Evolutionary conservation across 768 basidiomycete genomes (phyloP).

Genomic region (Daedaleopsis nitida): DNA sequence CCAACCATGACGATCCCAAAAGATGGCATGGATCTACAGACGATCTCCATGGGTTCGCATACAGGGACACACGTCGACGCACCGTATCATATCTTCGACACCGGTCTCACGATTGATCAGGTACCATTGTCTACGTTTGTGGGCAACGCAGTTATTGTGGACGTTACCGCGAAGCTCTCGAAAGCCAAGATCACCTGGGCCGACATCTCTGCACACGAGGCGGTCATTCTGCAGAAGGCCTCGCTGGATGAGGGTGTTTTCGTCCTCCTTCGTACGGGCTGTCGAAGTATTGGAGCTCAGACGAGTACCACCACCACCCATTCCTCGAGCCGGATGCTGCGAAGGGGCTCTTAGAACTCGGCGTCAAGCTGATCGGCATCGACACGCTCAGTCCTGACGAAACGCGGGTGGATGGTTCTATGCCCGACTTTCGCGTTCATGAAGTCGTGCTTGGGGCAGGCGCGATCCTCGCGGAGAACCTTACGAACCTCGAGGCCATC

Average conservation of each 20-base stretch:
- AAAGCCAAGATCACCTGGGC: slow-evolving; percentile 74
- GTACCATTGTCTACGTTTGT: slow-evolving; percentile 55
- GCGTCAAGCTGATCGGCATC: slow-evolving; percentile 58
- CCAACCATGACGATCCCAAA: slow-evolving; percentile 42
- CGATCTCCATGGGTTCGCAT: slow-evolving; percentile 62
- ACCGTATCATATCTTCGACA: slow-evolving; percentile 66
- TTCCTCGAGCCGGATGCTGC: slow-evolving; percentile 60
- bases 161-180: slow-evolving; percentile 96
- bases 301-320: slow-evolving; percentile 63
- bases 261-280: slow-evolving; percentile 66
- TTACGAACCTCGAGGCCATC: slow-evolving; percentile 56
- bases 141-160: slow-evolving; percentile 73
- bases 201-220: slow-evolving; percentile 65
- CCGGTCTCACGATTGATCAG: slow-evolving; percentile 58
- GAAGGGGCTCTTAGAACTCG: slow-evolving; percentile 45
- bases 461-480: slow-evolving; percentile 69
- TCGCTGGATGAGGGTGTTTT: slow-evolving; percentile 35
- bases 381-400: slow-evolving; percentile 70
- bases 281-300: slow-evolving; percentile 46
- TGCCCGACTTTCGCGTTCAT: slow-evolving; percentile 44
- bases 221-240: slow-evolving; percentile 41
- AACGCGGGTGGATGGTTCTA: slow-evolving; percentile 21
- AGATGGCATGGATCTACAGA: slow-evolving; percentile 53
- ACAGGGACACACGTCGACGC: slow-evolving; percentile 82
- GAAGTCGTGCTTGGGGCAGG: slow-evolving; percentile 58